Base-by-base conservation (phyloP, 2,329 filamentous ascomycete genomes). In the Colletotrichum godetiae region DNA sequence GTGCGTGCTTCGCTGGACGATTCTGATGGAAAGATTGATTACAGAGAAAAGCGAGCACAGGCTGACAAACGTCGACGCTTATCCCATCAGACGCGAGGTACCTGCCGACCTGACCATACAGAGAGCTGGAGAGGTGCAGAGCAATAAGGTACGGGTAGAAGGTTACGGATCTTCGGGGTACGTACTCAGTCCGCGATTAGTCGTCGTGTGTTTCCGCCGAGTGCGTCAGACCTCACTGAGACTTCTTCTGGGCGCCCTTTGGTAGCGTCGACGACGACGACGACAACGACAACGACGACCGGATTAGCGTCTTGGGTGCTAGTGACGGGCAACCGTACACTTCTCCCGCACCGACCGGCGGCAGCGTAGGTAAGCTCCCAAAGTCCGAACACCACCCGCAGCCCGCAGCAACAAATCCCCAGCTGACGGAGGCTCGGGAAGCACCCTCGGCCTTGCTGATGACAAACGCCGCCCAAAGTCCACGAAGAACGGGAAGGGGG, bases 391-490 rank as follows among this genome's bases (percentile, higher is more conserved):
- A 24, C 60, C 70, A 27, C 42, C 60, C 55, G 55, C 29, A 49
- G 29, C 55, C 53, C n/a, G 24, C 19, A 13, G 6, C 27, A 22
- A 29, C 27, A 52, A 33, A 31, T 22, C 12, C 19, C 27, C 37
- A 52, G 42, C 37, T 42, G 63, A 60, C 70, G 70, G 70, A 73
- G 70, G 55, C 70, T 73, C 71, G 71, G 70, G 19, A 69, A 58
- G 58, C 71, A 65, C 62, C 52, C 60, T 73, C 71, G 71, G 71
- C 53, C 49, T 65, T 57, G 22, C 67, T 73, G 71, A 73, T 70
- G 71, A 73, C 71, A 73, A 73, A 73, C 68, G 46, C 71, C 71
- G 71, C 60, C 61, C 60, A 66, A 70, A 73, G 59, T 70, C 70
- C 70, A 73, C 58, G 27, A 42, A 15, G 37, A 42, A 42, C 37